Conservation (phyloP, 306 rosid genomes). For the Malus sylvestris region DNA sequence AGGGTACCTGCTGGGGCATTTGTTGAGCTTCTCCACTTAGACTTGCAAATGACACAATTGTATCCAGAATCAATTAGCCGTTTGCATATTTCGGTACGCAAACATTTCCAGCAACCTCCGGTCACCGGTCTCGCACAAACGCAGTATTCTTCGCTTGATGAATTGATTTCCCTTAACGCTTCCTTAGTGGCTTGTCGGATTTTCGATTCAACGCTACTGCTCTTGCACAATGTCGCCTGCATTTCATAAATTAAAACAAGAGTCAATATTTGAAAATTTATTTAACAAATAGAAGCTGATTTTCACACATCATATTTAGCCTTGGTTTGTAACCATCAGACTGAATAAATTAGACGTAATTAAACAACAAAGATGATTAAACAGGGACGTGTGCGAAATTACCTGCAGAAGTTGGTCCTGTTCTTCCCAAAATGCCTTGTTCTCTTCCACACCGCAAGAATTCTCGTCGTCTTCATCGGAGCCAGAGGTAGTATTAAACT, state of each 20-base stretch:
- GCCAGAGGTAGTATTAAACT: conserved; percentile 21
- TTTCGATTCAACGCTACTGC: conserved; percentile 44
- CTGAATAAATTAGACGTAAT: too few relatives aligned
- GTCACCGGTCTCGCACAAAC: conserved; percentile 25
- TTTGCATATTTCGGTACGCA: conserved; percentile 45
- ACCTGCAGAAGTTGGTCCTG: conserved; percentile 60
- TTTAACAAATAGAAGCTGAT: neutral
- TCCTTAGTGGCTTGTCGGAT: conserved; percentile 51
- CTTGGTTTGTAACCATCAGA: too few relatives aligned
- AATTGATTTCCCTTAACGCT: conserved; percentile 27
- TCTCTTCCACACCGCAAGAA: conserved; percentile 20
- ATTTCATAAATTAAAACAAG: neutral
- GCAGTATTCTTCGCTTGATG: conserved; percentile 24
- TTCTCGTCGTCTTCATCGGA: conserved; percentile 25
- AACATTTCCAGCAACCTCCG: conserved; percentile 62
- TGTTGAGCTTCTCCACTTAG: conserved; percentile 59
- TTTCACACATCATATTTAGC: neutral
- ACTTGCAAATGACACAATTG: conserved; percentile 57
- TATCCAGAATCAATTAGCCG: conserved; percentile 44
- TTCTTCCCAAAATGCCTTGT: conserved; percentile 56
- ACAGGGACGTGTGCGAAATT: neutral
- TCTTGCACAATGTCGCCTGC: conserved; percentile 45
- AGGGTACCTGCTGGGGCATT: conserved; percentile 52
- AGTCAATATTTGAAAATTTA: neutral
- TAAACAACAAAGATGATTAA: too few relatives aligned